Conservation (phyloP, 2,329 filamentous ascomycete genomes). For the Ophiostoma novo-ulmi region DNA sequence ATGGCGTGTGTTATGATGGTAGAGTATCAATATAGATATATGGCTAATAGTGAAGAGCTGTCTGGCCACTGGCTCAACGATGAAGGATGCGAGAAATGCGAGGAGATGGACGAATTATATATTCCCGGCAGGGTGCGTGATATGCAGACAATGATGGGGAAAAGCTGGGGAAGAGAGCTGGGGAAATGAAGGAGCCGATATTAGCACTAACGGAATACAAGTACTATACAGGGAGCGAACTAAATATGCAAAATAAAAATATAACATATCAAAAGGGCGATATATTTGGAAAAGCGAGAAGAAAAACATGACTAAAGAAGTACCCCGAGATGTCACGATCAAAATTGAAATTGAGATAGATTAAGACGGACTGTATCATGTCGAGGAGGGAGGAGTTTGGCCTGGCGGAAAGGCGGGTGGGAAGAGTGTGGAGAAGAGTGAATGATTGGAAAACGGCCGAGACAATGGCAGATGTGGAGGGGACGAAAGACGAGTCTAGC, state of each 20-base stretch:
- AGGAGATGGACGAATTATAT: neutral
- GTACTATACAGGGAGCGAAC: neutral
- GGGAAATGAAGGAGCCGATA: constrained; percentile 2
- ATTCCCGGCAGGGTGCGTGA: neutral
- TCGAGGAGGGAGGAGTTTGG: neutral
- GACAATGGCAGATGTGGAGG: constrained; percentile 30
- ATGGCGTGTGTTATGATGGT: constrained; percentile 37
- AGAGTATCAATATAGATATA: neutral
- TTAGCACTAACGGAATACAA: neutral
- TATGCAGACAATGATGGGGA: constrained; percentile 1
- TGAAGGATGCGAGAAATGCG: neutral
- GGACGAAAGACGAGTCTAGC: neutral
- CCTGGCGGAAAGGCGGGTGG: constrained; percentile 27
- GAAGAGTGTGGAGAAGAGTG: neutral
- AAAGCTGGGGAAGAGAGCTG: constrained; percentile 5
- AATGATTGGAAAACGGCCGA: constrained; percentile 11
- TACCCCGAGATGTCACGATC: neutral
- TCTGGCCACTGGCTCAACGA: neutral
- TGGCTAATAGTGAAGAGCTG: neutral
- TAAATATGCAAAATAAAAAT: neutral
- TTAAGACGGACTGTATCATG: constrained; percentile 34
- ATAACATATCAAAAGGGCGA: neutral
- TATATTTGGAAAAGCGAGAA: neutral
- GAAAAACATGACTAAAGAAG: neutral
- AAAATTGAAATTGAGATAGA: neutral